Percentiles rank a stretch among this genome's conserved stretches.
Evolutionary conservation across 352 stramenopile species (phyloP).

Genomic region (Aphanomyces stellatus): DNA sequence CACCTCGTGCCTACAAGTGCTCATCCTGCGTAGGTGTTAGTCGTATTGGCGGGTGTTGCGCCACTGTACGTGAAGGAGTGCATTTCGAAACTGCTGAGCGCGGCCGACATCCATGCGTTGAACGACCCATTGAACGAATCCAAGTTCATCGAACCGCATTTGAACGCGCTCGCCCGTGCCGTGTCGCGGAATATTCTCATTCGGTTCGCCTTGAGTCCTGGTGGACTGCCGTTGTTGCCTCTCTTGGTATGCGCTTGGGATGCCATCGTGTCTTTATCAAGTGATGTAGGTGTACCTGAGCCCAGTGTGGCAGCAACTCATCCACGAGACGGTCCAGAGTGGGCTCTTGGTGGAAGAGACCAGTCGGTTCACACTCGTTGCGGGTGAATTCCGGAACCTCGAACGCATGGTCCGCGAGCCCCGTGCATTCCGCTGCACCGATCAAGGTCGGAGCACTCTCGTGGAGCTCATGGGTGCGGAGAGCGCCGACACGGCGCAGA

Average conservation of each 20-base stretch:
- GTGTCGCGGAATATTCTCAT: not conserved
- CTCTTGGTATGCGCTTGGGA: not conserved
- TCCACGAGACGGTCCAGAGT: not conserved
- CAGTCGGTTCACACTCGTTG: not conserved
- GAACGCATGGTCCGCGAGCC: not conserved
- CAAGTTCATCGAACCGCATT: constrained; percentile 1
- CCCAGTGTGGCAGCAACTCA: not conserved
- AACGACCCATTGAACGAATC: constrained; percentile 6
- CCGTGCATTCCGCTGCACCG: not conserved
- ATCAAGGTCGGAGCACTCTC: not conserved
- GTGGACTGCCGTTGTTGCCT: not conserved
- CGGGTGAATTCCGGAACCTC: not conserved
- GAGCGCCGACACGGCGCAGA: not conserved
- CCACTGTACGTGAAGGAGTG: not conserved
- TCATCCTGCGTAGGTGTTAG: not conserved
- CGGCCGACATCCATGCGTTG: not conserved
- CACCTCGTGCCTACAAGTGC: not conserved
- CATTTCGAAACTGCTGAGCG: constrained; percentile 5
- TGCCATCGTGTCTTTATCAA: no score
- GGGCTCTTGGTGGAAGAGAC: not conserved
- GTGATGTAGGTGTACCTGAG: not conserved
- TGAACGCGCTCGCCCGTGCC: not conserved
- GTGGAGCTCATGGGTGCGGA: not conserved
- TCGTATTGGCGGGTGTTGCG: not conserved
- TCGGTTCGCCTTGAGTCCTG: not conserved